A percentile compares a stretch with the other conserved stretches of the same genome.
Conservation (phyloP, 805 yeast genomes). For the Candida nemodendra region DNA sequence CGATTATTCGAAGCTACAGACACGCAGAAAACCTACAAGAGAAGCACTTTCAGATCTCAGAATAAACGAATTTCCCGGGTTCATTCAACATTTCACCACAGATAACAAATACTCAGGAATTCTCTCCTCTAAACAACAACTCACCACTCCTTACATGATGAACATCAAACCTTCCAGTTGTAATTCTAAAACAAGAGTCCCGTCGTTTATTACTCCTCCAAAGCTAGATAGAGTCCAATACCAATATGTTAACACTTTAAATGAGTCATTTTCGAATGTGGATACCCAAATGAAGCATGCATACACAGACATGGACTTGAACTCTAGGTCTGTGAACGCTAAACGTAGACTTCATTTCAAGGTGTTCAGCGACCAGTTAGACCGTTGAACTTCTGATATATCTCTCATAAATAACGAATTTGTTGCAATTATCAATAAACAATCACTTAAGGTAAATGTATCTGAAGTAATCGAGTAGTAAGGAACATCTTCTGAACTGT, state of each 20-base stretch:
- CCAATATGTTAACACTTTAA: conserved; percentile 16
- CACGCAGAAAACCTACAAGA: conserved; percentile 3
- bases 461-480: too few relatives aligned
- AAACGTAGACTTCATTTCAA: conserved; percentile 14
- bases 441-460: too few relatives aligned
- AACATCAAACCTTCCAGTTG: conserved; percentile 2
- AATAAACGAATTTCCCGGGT: conserved; percentile 21
- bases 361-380: conserved; percentile 15
- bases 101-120: conserved; percentile 10
- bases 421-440: too few relatives aligned
- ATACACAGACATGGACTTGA: conserved; percentile 10
- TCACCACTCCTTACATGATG: conserved; percentile 19
- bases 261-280: not conserved
- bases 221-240: conserved; percentile 17
- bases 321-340: conserved; percentile 1
- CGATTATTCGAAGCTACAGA: conserved; percentile 2
- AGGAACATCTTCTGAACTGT: too few relatives aligned
- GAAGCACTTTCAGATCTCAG: conserved; percentile 14
- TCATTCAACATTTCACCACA: conserved; percentile 8
- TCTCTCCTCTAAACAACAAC: conserved; percentile 19
- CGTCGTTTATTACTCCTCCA: conserved; percentile 26
- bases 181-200: conserved; percentile 8
- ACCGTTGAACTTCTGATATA: conserved; percentile 3
- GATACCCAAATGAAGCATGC: not conserved
- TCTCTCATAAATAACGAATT: too few relatives aligned